Base-by-base conservation (phyloP, 768 basidiomycete genomes). In the Suillus subluteus region DNA sequence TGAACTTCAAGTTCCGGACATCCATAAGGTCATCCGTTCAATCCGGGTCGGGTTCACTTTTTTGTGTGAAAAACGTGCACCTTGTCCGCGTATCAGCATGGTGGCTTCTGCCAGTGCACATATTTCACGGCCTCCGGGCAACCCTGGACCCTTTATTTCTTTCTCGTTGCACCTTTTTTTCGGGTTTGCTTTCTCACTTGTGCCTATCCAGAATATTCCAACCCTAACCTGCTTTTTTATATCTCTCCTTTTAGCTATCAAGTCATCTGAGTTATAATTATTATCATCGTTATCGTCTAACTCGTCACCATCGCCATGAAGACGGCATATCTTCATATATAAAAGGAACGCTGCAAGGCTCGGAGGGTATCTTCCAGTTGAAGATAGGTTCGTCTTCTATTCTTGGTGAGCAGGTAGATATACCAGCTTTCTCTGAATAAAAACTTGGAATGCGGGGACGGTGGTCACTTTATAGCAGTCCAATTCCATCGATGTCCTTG, bases 1-100 rank as follows among this genome's bases (percentile, higher is more conserved):
- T 4, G 40, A 56, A n/a, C 21, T 35, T n/a, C 18, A 21, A 55
- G 54, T 55, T 15, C 16, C 1, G 32, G 64, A 5, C 2, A 67
- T 82, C 82, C 81, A 78, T 78, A 81, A 82, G 79, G 82, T 79
- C 81, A 80, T 83, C 82, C 79, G 81, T 81, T 82, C 79, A 77
- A 83, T 73, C 75, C 80, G 79, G 81, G 80, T 80, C 59, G 59
- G 59, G 59, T 61, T 61, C 59, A 61, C 58, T 41, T 59, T 59
- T 58, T 59, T 9, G 4, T 30, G 7, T 30, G 50, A 16, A 23
- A 26, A 16, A 8, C 2, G 23, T 26, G 26, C 26, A 26, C 26
- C 26, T 26, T 26, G 26, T 26, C 26, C n/a, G 0, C 4, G 12
- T 13, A n/a, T 9, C 23, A 6, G 23, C 48, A 23, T 50, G 23